These are phyloP conservation scores for Rhizomucor miehei DNA, from an alignment of 371 early-diverging fungal genomes.

Conservation along the genomic window DNA sequence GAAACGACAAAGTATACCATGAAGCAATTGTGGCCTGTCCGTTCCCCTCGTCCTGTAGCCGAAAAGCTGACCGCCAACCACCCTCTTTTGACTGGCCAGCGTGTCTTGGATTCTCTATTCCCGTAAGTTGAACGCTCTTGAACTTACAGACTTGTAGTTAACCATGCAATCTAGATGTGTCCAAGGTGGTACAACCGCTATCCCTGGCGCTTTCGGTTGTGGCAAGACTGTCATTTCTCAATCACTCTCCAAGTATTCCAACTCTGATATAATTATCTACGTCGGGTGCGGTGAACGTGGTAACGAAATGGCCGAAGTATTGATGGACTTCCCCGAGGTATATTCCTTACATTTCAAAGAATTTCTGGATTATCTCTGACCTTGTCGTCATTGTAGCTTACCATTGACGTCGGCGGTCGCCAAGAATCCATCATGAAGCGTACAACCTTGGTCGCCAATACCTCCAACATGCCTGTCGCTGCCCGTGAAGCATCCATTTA, in stretches of 20 bases:
- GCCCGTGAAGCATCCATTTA: constrained; percentile 99
- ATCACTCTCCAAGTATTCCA: constrained; percentile 99
- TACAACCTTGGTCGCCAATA: constrained; percentile 99
- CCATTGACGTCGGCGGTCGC: constrained; percentile 88
- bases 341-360: constrained; percentile 1
- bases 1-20: constrained; percentile 87
- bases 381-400: too few species aligned
- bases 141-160: not conserved
- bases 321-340: constrained; percentile 99
- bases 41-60: constrained; percentile 97
- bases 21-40: constrained; percentile 99
- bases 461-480: constrained; percentile 99
- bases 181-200: constrained; percentile 99
- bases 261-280: constrained; percentile 99
- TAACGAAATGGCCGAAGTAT: constrained; percentile 99
- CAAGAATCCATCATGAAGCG: constrained; percentile 99
- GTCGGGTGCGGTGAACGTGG: constrained; percentile 99
- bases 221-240: constrained; percentile 99
- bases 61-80: constrained; percentile 97
- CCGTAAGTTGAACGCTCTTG: constrained; percentile 60
- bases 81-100: constrained; percentile 99
- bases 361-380: too few species aligned
- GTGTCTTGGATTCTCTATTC: constrained; percentile 99
- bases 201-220: constrained; percentile 99
- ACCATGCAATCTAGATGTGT: constrained; percentile 70